Evolutionary conservation across 1,284 basidiomycete genomes (phyloP).

Genomic region (Irpex sp.): DNA sequence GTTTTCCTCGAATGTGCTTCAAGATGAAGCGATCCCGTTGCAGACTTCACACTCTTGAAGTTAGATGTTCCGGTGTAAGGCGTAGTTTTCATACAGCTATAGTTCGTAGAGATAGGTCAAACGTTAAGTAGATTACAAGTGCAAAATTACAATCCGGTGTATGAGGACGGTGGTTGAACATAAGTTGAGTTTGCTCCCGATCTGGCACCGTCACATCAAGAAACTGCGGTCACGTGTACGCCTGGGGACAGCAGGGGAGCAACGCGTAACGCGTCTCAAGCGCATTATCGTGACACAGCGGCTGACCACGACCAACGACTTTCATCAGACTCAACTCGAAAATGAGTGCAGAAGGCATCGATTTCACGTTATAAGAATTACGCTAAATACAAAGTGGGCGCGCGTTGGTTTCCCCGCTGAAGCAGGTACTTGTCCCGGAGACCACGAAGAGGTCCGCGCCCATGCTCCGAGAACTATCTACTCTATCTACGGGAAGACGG

Average conservation of each 20-base stretch:
- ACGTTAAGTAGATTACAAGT: neutral
- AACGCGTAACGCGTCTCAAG: neutral
- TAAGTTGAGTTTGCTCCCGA: neutral
- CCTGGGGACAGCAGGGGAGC: too few relatives aligned
- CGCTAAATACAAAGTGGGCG: neutral
- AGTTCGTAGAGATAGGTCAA: neutral
- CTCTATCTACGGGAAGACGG: neutral
- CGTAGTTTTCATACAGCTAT: neutral
- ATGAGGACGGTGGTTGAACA: neutral
- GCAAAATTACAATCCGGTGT: neutral
- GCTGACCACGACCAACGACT: too few relatives aligned
- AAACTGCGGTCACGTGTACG: neutral
- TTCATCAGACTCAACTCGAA: too few relatives aligned
- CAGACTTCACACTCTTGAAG: neutral
- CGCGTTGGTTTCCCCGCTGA: neutral
- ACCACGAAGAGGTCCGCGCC: neutral
- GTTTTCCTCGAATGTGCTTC: neutral
- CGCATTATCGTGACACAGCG: neutral
- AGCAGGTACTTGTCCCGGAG: neutral
- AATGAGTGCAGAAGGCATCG: neutral
- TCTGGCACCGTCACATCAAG: neutral
- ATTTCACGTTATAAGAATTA: neutral
- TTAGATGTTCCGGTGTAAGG: neutral
- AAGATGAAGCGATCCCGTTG: neutral
- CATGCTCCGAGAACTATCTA: neutral